Percentiles rank a stretch among this genome's conserved stretches.
These are phyloP conservation scores for Cladophialophora exuberans DNA, from an alignment of 2,329 filamentous ascomycete genomes.

Conservation along the genomic window DNA sequence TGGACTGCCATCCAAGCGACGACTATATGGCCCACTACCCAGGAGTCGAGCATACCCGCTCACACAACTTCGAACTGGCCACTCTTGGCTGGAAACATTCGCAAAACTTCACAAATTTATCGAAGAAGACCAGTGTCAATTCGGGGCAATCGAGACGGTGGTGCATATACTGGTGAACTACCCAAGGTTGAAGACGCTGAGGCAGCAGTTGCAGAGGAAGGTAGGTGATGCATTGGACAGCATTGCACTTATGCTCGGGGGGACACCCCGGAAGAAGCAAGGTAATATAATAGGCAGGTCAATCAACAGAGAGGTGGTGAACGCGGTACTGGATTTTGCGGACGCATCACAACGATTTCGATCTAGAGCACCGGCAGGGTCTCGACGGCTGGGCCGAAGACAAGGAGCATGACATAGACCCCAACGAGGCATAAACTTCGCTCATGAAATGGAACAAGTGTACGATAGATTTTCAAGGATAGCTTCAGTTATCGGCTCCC, in stretches of 20 bases:
- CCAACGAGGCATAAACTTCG: slow-evolving; percentile 1
- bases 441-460: slow-evolving; percentile 4
- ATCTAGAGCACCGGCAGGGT: slow-evolving; percentile 20
- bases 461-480: slow-evolving; percentile 1
- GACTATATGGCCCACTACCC: slow-evolving; percentile 27
- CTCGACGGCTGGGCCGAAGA: no score
- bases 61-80: slow-evolving; percentile 30
- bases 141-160: slow-evolving; percentile 31
- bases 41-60: slow-evolving; percentile 30
- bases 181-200: slow-evolving; percentile 28
- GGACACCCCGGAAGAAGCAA: slow-evolving; percentile 26
- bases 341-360: slow-evolving; percentile 24
- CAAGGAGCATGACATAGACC: slow-evolving; percentile 2
- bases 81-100: slow-evolving; percentile 32
- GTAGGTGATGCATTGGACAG: slow-evolving; percentile 32
- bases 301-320: slow-evolving; percentile 14
- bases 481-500: neutral
- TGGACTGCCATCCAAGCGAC: slow-evolving; percentile 15
- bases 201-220: slow-evolving; percentile 19
- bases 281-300: slow-evolving; percentile 16
- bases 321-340: slow-evolving; percentile 22
- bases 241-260: slow-evolving; percentile 34
- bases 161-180: slow-evolving; percentile 31
- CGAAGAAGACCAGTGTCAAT: slow-evolving; percentile 28
- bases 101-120: slow-evolving; percentile 14